A percentile compares a stretch with the other conserved stretches of the same genome.
These are phyloP conservation scores for Rhodotorula sp. DNA, from an alignment of 1,284 basidiomycete species.

Conservation along the genomic window DNA sequence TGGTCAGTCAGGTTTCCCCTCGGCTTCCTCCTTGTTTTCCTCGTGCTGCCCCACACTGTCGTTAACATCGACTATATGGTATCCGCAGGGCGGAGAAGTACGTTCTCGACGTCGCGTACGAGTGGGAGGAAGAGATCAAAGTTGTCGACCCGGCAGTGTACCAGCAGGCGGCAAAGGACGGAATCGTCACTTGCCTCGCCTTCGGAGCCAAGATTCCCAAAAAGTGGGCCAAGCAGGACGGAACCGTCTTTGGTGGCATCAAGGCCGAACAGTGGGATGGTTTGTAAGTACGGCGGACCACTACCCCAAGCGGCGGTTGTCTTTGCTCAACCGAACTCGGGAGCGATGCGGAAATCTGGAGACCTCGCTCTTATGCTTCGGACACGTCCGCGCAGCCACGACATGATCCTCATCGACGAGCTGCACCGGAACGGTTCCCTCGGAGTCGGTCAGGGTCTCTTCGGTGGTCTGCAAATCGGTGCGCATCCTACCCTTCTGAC, in stretches of 20 bases:
- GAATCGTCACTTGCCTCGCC: constrained; percentile 46
- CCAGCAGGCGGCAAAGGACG: constrained; percentile 43
- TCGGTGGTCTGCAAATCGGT: constrained; percentile 51
- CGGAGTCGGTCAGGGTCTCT: constrained; percentile 44
- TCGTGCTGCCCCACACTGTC: not conserved
- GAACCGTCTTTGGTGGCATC: constrained; percentile 49
- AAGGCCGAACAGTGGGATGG: constrained; percentile 49
- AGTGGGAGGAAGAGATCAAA: constrained; percentile 42
- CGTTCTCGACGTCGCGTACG: constrained; percentile 29
- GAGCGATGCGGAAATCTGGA: too few species aligned
- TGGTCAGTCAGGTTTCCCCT: constrained; percentile 21
- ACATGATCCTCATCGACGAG: constrained; percentile 40
- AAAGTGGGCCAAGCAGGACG: constrained; percentile 39
- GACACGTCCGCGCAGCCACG: constrained; percentile 27
- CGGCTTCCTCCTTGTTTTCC: not conserved
- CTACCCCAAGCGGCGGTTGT: too few species aligned
- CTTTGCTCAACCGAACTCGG: too few species aligned
- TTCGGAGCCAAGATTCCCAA: constrained; percentile 20
- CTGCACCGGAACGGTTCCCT: constrained; percentile 36
- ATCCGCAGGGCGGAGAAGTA: constrained; percentile 18
- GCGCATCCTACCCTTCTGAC: not conserved
- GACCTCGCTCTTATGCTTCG: not conserved
- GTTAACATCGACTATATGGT: not conserved
- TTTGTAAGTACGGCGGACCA: too few species aligned
- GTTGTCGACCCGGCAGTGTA: constrained; percentile 42